phyloP scores from a whole-genome alignment of 306 rosid genomes.

The Rosa multiflora region DNA sequence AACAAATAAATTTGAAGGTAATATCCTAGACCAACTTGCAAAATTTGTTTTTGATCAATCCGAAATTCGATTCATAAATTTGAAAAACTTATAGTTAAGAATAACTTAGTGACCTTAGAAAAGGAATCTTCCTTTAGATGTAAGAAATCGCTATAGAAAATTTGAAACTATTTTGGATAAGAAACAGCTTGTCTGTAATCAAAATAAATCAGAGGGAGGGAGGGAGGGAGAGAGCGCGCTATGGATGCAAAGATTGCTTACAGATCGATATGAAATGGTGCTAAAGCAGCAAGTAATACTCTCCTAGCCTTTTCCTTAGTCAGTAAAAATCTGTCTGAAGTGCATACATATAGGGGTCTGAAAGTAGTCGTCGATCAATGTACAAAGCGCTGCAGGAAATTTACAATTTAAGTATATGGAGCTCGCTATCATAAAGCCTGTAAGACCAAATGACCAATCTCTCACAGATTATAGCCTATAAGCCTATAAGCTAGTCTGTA shows the following conservation, averaged over 20 bases:
- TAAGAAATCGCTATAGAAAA: not conserved
- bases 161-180: not conserved
- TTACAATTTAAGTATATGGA: not conserved
- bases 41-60: too few species aligned
- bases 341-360: not conserved
- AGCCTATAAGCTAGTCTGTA: not conserved
- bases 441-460: not conserved
- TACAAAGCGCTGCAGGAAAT: not conserved
- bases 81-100: too few species aligned
- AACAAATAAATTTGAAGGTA: too few species aligned
- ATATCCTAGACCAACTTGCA: too few species aligned
- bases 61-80: too few species aligned
- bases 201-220: too few species aligned
- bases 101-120: too few species aligned
- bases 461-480: not conserved
- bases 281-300: too few species aligned
- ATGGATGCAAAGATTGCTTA: not conserved
- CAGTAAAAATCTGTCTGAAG: not conserved
- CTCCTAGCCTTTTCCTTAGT: not conserved
- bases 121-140: not conserved
- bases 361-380: not conserved
- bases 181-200: too few species aligned
- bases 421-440: not conserved
- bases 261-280: not conserved
- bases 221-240: not conserved